phyloP scores from a whole-genome alignment of 805 yeast species.

The Nakazawaea sp. region DNA sequence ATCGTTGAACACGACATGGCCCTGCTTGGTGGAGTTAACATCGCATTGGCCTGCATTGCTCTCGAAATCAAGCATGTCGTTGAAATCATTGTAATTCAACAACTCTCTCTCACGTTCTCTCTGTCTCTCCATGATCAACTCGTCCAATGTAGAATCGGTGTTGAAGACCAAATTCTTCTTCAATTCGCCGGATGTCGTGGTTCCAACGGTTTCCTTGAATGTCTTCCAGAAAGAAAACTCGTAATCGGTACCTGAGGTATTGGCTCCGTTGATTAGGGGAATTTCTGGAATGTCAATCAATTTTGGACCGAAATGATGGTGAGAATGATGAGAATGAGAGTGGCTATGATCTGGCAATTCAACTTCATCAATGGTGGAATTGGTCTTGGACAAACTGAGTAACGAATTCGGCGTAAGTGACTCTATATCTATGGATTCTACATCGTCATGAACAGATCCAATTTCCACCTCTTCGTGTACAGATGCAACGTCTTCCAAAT shows the following conservation, averaged over 20 bases:
- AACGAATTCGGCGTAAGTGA: constrained; percentile 14
- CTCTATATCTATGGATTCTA: constrained; percentile 12
- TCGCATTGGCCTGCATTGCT: not conserved
- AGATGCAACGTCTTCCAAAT: constrained; percentile 4
- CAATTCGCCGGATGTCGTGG: not conserved
- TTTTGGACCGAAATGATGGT: constrained; percentile 7
- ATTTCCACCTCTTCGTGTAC: constrained; percentile 3
- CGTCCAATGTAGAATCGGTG: constrained; percentile 10
- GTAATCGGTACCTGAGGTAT: not conserved
- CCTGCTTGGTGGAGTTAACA: not conserved
- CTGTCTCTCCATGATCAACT: constrained; percentile 11
- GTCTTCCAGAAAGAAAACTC: constrained; percentile 11
- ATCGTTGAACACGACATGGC: constrained; percentile 8
- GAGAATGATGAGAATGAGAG: constrained; percentile 4
- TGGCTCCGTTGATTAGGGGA: not conserved
- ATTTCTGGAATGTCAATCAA: constrained; percentile 11
- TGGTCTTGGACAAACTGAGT: constrained; percentile 14
- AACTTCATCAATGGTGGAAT: constrained; percentile 14
- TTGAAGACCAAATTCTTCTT: constrained; percentile 8
- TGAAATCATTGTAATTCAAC: constrained; percentile 11
- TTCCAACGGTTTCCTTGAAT: not conserved
- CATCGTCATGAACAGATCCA: not conserved
- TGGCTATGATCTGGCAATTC: constrained; percentile 2
- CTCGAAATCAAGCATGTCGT: constrained; percentile 12
- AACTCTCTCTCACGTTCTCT: constrained; percentile 12